A percentile compares a stretch with the other conserved stretches of the same genome.
Conservation (phyloP, 2,329 filamentous ascomycete species). For the Arthrobotrys sphaeroides region DNA sequence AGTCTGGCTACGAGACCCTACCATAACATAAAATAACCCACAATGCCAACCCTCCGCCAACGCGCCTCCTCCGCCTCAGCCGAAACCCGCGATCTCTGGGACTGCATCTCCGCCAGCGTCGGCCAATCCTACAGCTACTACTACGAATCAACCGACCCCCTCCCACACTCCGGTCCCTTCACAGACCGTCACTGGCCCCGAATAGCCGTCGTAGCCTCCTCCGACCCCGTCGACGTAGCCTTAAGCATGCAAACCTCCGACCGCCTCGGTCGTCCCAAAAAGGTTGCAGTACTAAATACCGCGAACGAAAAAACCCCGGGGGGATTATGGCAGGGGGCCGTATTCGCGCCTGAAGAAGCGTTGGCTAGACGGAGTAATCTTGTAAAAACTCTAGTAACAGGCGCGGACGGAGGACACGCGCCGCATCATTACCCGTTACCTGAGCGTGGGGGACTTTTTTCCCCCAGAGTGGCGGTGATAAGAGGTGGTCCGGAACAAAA, state of each 20-base stretch:
- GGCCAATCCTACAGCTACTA: slow-evolving; percentile 50
- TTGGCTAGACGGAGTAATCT: slow-evolving; percentile 79
- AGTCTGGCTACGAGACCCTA: no score
- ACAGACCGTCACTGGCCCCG: slow-evolving; percentile 43
- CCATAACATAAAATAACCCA: slow-evolving; percentile 16
- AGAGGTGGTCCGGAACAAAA: slow-evolving; percentile 73
- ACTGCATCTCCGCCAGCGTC: slow-evolving; percentile 51
- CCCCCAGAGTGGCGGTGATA: slow-evolving; percentile 77
- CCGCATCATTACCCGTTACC: slow-evolving; percentile 75
- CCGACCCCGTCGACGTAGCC: slow-evolving; percentile 71
- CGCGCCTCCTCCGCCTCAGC: slow-evolving; percentile 53
- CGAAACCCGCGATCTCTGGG: slow-evolving; percentile 54
- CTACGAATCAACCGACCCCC: slow-evolving; percentile 48
- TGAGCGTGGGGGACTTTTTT: slow-evolving; percentile 74
- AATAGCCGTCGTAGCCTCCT: slow-evolving; percentile 64
- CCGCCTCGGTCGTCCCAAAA: slow-evolving; percentile 14
- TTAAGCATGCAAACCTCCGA: slow-evolving; percentile 52
- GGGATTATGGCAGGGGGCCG: slow-evolving; percentile 79
- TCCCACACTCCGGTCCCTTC: slow-evolving; percentile 50
- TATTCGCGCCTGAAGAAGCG: slow-evolving; percentile 74
- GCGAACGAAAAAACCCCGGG: slow-evolving; percentile 80
- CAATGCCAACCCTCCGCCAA: slow-evolving; percentile 56
- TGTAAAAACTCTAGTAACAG: slow-evolving; percentile 73
- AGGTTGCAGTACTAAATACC: slow-evolving; percentile 70
- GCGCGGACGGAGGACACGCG: slow-evolving; percentile 63